phyloP scores from a whole-genome alignment of 2,329 filamentous ascomycete genomes.

The Drechmeria coniospora region DNA sequence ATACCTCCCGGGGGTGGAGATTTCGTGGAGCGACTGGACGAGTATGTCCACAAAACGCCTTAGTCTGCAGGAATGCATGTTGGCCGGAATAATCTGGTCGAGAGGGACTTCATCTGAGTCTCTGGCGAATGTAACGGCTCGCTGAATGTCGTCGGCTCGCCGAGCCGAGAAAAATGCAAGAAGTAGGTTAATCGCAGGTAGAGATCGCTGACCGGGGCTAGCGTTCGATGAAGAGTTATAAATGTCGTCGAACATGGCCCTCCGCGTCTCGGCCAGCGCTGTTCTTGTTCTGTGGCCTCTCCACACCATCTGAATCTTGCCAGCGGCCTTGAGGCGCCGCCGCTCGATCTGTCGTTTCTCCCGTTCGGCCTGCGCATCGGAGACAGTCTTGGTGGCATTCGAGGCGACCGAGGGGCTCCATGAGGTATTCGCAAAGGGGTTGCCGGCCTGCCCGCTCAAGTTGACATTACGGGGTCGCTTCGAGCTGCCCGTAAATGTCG shows the following conservation, averaged over 20 bases:
- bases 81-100: conserved; percentile 16
- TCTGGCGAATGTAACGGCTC: conserved; percentile 29
- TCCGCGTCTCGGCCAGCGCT: conserved; percentile 38
- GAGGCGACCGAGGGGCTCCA: conserved; percentile 41
- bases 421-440: conserved; percentile 57
- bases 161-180: conserved; percentile 32
- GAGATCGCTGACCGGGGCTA: conserved; percentile 19
- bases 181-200: conserved; percentile 29
- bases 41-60: conserved; percentile 20
- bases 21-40: conserved; percentile 16
- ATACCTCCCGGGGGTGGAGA: conserved; percentile 9
- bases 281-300: conserved; percentile 55
- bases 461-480: conserved; percentile 84
- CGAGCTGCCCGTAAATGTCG: conserved; percentile 78
- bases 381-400: conserved; percentile 62
- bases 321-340: conserved; percentile 57
- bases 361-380: conserved; percentile 76
- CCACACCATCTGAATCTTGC: conserved; percentile 66
- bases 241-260: conserved; percentile 45
- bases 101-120: conserved; percentile 25
- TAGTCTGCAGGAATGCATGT: conserved; percentile 15
- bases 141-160: conserved; percentile 28
- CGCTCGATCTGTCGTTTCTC: conserved; percentile 67
- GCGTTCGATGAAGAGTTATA: conserved; percentile 25
- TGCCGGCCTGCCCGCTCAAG: conserved; percentile 68